Evolutionary conservation across 257 asterid species (phyloP).

Genomic region (Solanum stenotomum): DNA sequence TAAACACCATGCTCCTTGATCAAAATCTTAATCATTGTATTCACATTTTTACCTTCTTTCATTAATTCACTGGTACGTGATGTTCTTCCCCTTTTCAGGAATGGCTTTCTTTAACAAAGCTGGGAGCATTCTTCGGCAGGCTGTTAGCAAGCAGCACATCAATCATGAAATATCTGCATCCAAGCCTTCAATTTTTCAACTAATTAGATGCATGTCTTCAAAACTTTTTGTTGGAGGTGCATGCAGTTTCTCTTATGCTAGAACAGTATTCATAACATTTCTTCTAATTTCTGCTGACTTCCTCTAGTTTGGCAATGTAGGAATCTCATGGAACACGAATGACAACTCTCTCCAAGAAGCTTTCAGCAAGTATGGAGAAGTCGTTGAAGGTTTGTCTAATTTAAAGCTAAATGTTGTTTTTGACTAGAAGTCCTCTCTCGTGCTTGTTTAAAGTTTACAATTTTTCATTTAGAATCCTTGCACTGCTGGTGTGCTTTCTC

Average conservation of each 20-base stretch:
- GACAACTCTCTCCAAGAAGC: slow-evolving; percentile 52
- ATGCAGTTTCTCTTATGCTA: neutral
- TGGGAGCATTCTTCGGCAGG: slow-evolving; percentile 42
- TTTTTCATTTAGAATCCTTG: neutral
- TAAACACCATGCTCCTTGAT: neutral
- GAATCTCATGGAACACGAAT: slow-evolving; percentile 54
- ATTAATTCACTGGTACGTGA: neutral
- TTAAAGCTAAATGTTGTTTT: neutral
- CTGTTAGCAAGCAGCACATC: slow-evolving; percentile 25
- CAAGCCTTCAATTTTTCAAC: slow-evolving; percentile 51
- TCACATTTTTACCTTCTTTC: neutral
- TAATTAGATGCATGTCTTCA: slow-evolving; percentile 78
- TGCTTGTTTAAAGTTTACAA: neutral
- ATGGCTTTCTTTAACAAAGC: slow-evolving; percentile 83
- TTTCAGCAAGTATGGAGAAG: slow-evolving; percentile 65
- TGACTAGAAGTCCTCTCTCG: neutral
- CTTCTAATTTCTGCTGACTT: neutral
- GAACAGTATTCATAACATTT: neutral
- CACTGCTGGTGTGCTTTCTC: neutral
- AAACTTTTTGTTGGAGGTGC: slow-evolving; percentile 78
- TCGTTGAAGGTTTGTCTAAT: slow-evolving; percentile 50
- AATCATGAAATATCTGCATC: slow-evolving; percentile 34
- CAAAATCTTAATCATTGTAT: neutral
- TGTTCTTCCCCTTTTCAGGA: neutral
- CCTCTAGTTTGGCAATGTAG: slow-evolving; percentile 28